Evolutionary conservation across 2,329 filamentous ascomycete genomes (phyloP).

Genomic region (Fusarium euwallaceae): DNA sequence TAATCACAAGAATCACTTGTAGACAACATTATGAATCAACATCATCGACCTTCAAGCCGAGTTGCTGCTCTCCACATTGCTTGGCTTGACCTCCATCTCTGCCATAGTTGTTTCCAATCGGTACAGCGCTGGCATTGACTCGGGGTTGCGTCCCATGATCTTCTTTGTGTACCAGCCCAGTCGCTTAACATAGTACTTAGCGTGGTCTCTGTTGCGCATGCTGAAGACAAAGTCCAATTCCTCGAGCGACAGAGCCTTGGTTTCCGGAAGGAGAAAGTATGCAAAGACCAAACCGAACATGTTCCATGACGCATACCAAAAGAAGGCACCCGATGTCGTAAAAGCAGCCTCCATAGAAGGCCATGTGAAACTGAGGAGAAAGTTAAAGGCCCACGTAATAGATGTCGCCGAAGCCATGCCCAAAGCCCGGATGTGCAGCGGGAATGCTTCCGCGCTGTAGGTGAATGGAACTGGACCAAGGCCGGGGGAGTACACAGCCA

Average conservation of each 20-base stretch:
- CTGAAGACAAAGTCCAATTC: conserved; percentile 64
- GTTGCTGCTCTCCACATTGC: conserved; percentile 52
- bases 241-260: conserved; percentile 63
- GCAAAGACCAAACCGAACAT: conserved; percentile 60
- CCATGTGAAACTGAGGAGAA: conserved; percentile 51
- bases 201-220: conserved; percentile 57
- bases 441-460: conserved; percentile 55
- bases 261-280: conserved; percentile 64
- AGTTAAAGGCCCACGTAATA: conserved; percentile 54
- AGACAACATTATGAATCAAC: background rate
- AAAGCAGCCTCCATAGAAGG: conserved; percentile 48
- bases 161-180: conserved; percentile 26
- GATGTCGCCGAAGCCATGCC: conserved; percentile 55
- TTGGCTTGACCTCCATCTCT: conserved; percentile 55
- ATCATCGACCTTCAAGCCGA: background rate
- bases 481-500: conserved; percentile 53
- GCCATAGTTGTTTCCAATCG: conserved; percentile 39
- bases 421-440: conserved; percentile 52
- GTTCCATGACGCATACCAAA: conserved; percentile 63
- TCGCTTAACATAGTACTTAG: conserved; percentile 51
- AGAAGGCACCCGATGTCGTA: conserved; percentile 51
- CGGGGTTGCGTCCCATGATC: conserved; percentile 9
- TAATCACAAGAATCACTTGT: background rate
- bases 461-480: conserved; percentile 55
- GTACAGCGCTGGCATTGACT: conserved; percentile 33